Percentiles rank a stretch among this genome's conserved stretches.
Conservation (phyloP, 2,329 filamentous ascomycete genomes). For the Madurella mycetomatis region DNA sequence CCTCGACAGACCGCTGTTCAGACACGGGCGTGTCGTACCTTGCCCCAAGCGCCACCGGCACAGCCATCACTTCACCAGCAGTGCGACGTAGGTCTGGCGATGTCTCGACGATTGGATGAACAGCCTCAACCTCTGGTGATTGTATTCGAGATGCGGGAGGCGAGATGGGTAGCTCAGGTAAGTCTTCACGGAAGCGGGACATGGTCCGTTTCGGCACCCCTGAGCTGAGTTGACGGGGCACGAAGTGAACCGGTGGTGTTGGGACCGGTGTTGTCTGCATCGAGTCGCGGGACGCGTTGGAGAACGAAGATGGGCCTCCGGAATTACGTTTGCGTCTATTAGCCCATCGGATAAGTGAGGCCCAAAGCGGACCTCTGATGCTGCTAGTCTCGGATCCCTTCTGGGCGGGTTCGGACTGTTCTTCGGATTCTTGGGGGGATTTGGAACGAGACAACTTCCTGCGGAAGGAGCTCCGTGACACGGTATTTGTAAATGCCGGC, state of each 20-base stretch:
- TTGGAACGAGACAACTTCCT: constrained; percentile 47
- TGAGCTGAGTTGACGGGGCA: constrained; percentile 35
- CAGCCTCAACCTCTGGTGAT: constrained; percentile 62
- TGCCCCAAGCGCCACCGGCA: constrained; percentile 27
- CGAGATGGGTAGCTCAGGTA: constrained; percentile 82
- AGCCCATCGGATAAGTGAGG: constrained; percentile 70
- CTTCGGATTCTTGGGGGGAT: constrained; percentile 44
- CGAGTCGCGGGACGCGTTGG: constrained; percentile 86
- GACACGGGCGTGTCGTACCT: constrained; percentile 46
- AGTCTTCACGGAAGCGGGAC: constrained; percentile 87
- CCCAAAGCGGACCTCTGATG: constrained; percentile 51
- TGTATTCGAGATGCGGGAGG: constrained; percentile 77
- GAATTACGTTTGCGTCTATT: constrained; percentile 54
- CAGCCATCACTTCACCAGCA: constrained; percentile 24
- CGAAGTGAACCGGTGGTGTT: constrained; percentile 32
- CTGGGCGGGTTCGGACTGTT: constrained; percentile 47
- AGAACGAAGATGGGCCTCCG: constrained; percentile 70
- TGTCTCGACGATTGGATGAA: constrained; percentile 27
- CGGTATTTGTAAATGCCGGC: constrained; percentile 32
- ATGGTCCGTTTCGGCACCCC: constrained; percentile 69
- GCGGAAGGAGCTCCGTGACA: constrained; percentile 35
- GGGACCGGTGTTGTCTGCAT: constrained; percentile 52
- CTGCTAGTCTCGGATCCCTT: constrained; percentile 53
- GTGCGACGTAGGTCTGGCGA: constrained; percentile 17
- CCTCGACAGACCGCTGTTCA: constrained; percentile 38